Evolutionary conservation across 2,329 filamentous ascomycete species (phyloP).

Genomic region (Colletotrichum falcatum): DNA sequence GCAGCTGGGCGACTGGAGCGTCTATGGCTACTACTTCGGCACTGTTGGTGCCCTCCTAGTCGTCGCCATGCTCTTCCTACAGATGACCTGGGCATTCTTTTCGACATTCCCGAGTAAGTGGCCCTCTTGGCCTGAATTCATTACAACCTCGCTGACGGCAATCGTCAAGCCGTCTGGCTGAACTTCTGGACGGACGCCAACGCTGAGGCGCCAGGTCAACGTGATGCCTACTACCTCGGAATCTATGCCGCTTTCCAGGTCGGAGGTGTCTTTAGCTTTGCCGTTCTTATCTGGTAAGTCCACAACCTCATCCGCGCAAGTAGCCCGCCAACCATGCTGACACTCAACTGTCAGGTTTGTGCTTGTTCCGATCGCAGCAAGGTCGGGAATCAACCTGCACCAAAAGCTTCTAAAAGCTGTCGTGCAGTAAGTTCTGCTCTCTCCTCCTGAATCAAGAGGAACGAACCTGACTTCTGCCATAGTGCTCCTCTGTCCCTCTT

Average conservation of each 20-base stretch:
- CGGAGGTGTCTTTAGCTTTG: conserved; percentile 31
- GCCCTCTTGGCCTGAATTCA: too few species aligned
- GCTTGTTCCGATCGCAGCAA: conserved; percentile 29
- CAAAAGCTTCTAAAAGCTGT: conserved; percentile 33
- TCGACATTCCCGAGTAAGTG: conserved; percentile 42
- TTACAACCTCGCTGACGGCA: not conserved
- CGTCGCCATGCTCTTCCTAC: conserved; percentile 40
- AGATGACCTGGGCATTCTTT: conserved; percentile 43
- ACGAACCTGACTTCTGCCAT: not conserved
- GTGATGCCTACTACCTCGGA: conserved; percentile 44
- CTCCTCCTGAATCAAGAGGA: not conserved
- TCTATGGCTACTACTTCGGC: conserved; percentile 47
- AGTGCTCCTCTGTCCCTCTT: conserved; percentile 42
- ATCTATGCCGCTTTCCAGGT: conserved; percentile 41
- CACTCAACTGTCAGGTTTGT: conserved; percentile 22
- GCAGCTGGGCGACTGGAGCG: conserved; percentile 47
- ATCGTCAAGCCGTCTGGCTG: conserved; percentile 45
- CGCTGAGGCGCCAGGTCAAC: conserved; percentile 20
- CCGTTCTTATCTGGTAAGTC: conserved; percentile 37
- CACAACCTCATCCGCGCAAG: not conserved
- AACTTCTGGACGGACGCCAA: conserved; percentile 47
- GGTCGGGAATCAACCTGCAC: conserved; percentile 37
- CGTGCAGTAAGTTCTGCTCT: conserved; percentile 18
- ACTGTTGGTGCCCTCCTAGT: conserved; percentile 34
- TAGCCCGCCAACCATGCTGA: not conserved